Percentiles rank a stretch among this genome's conserved stretches.
Conservation (phyloP, 225 moss, liverwort and hornwort species). For the Pleurozium schreberi region DNA sequence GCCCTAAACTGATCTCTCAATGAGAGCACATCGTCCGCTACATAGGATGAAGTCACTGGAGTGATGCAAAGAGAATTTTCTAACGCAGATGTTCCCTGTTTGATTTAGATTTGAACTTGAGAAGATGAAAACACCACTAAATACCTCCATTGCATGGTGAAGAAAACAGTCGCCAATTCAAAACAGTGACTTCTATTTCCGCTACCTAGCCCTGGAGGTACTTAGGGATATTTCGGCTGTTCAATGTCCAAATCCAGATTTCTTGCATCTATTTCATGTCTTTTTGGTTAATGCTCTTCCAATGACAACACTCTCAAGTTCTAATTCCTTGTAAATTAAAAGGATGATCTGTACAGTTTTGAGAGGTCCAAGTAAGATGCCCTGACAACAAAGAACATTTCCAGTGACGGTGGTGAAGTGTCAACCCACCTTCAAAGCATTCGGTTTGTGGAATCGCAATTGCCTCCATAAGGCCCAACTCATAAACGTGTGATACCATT, state of each 20-base stretch:
- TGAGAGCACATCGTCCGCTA: background rate
- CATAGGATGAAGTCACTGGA: background rate
- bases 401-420: background rate
- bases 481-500: slow-evolving; percentile 36
- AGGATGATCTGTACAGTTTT: background rate
- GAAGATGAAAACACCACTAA: background rate
- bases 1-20: background rate
- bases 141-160: background rate
- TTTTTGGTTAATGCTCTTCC: background rate
- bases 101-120: background rate
- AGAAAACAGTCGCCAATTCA: background rate
- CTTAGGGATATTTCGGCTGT: background rate
- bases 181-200: background rate
- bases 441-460: slow-evolving; percentile 38
- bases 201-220: background rate
- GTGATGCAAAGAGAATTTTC: background rate
- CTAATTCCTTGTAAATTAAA: background rate
- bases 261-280: background rate
- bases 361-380: too few species aligned
- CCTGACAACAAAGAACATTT: background rate
- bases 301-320: background rate
- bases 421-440: slow-evolving; percentile 31
- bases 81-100: background rate
- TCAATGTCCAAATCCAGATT: background rate
- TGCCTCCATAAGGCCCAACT: slow-evolving; percentile 42